phyloP scores from a whole-genome alignment of 352 stramenopile genomes.

The Thraustochytrium striatum region DNA sequence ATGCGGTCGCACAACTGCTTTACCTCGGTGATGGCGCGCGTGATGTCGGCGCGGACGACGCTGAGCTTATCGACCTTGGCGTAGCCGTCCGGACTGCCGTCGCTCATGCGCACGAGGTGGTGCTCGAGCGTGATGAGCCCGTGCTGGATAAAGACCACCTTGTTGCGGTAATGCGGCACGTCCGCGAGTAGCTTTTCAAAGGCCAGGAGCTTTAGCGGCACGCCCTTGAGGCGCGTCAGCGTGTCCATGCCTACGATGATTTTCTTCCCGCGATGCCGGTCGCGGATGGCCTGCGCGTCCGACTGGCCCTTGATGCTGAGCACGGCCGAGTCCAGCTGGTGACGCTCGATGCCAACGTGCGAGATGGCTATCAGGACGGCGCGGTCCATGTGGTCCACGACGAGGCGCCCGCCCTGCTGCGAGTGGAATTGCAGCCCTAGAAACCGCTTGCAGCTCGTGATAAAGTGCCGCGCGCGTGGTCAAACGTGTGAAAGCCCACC shows the following conservation, averaged over 20 bases:
- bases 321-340: constrained; percentile 50
- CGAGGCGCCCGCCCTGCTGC: constrained; percentile 84
- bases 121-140: constrained; percentile 75
- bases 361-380: constrained; percentile 95
- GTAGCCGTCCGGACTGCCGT: neutral
- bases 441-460: constrained; percentile 81
- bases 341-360: constrained; percentile 89
- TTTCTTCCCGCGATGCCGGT: constrained; percentile 76
- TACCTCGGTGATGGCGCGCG: constrained; percentile 75
- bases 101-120: constrained; percentile 60
- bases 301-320: constrained; percentile 66
- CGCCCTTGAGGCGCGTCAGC: constrained; percentile 90
- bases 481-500: constrained; percentile 88
- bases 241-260: constrained; percentile 86
- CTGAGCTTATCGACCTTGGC: too few species aligned
- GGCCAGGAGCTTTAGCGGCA: constrained; percentile 92
- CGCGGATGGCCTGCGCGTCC: constrained; percentile 67
- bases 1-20: constrained; percentile 56
- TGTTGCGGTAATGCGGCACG: constrained; percentile 78
- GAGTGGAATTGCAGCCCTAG: constrained; percentile 81
- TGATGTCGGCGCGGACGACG: neutral
- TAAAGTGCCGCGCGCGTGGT: constrained; percentile 85
- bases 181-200: constrained; percentile 87
- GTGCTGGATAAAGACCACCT: constrained; percentile 88
- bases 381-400: constrained; percentile 85